A percentile compares a stretch with the other conserved stretches of the same genome.
These are phyloP conservation scores for Aspergillus haitiensis DNA, from an alignment of 495 filamentous ascomycete genomes.

Conservation along the genomic window DNA sequence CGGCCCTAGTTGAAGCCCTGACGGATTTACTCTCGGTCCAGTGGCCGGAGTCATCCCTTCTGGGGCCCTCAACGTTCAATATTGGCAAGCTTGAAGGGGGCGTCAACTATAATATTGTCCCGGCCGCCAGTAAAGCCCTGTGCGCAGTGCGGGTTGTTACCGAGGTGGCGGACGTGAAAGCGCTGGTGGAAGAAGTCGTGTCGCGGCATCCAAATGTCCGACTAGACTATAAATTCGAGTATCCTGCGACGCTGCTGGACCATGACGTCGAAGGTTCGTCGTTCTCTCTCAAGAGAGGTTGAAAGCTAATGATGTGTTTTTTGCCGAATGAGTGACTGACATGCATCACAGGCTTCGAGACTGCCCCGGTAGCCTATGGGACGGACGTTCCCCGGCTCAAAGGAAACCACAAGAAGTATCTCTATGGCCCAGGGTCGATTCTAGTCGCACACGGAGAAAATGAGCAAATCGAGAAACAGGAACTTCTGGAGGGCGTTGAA, in stretches of 20 bases:
- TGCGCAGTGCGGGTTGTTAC: conserved; percentile 27
- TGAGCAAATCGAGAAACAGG: conserved; percentile 65
- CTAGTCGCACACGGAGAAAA: conserved; percentile 75
- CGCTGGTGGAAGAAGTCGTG: conserved; percentile 19
- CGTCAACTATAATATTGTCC: conserved; percentile 26
- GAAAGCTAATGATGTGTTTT: background rate
- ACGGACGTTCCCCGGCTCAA: conserved; percentile 65
- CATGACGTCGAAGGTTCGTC: conserved; percentile 54
- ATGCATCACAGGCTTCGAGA: conserved; percentile 62
- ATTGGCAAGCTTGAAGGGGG: conserved; percentile 25
- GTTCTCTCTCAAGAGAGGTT: background rate
- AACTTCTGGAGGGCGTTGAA: conserved; percentile 63
- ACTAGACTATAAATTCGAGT: conserved; percentile 23
- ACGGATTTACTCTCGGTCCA: conserved; percentile 43
- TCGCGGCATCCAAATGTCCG: conserved; percentile 19
- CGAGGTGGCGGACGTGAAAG: conserved; percentile 23
- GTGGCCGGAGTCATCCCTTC: conserved; percentile 17
- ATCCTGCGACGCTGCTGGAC: conserved; percentile 38
- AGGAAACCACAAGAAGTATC: conserved; percentile 64
- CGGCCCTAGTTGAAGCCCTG: conserved; percentile 62
- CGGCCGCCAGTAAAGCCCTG: conserved; percentile 23
- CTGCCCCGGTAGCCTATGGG: conserved; percentile 71
- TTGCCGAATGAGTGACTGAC: background rate
- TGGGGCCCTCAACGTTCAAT: conserved; percentile 26
- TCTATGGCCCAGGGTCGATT: conserved; percentile 79